Percentiles rank a stretch among this genome's conserved stretches.
Evolutionary conservation across 345 rosid genomes (phyloP).

Genomic region (Physaria fendleri): DNA sequence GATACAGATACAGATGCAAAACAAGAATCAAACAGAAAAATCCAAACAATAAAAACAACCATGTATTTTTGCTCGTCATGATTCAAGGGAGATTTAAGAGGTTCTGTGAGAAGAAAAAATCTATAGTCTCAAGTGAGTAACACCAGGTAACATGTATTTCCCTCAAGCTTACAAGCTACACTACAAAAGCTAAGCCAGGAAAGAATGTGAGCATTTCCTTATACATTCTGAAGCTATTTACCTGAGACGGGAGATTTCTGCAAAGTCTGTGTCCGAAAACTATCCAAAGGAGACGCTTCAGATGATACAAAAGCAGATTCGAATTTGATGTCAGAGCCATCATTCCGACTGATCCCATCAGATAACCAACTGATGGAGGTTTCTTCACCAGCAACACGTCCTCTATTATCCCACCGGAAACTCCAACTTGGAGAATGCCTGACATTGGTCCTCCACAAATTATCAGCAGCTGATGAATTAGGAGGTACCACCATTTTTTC

Average conservation of each 20-base stretch:
- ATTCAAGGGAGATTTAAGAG: neutral
- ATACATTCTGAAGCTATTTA: conserved; percentile 19
- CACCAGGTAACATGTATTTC: neutral
- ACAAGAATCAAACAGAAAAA: conserved; percentile 6
- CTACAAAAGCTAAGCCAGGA: neutral
- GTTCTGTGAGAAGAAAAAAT: neutral
- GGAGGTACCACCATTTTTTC: conserved; percentile 64
- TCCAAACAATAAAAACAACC: neutral
- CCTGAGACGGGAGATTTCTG: conserved; percentile 86
- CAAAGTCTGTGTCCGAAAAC: conserved; percentile 43
- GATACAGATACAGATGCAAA: neutral
- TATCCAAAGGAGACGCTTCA: conserved; percentile 59
- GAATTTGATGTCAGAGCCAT: conserved; percentile 49
- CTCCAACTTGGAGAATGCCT: conserved; percentile 90
- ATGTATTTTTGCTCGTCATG: neutral
- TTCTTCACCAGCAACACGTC: conserved; percentile 96
- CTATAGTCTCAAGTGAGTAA: neutral
- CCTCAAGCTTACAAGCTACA: neutral
- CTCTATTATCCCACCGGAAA: conserved; percentile 90
- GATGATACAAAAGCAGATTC: conserved; percentile 59
- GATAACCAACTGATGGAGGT: conserved; percentile 65
- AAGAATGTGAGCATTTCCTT: neutral
- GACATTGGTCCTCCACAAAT: conserved; percentile 59
- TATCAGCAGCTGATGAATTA: conserved; percentile 49
- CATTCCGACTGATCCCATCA: conserved; percentile 48